Conservation (phyloP, 2,329 filamentous ascomycete species). For the Fusarium nematophilum region DNA sequence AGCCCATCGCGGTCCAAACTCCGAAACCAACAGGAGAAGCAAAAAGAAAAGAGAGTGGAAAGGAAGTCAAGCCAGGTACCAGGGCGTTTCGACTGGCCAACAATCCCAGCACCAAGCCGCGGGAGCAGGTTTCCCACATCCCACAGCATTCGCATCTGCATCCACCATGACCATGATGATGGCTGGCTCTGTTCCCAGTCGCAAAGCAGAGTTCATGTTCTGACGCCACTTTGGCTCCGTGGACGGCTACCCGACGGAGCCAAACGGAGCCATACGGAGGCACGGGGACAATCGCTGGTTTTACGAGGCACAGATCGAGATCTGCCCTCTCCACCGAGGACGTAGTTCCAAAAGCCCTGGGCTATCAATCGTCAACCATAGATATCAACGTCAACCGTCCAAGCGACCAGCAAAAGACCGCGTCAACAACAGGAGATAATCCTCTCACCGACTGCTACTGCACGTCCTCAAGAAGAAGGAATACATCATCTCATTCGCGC, state of each 20-base stretch:
- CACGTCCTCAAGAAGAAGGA: conserved; percentile 1
- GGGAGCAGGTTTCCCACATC: conserved; percentile 21
- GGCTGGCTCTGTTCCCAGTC: no score
- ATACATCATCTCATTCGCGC: neutral
- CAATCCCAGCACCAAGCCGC: conserved; percentile 32
- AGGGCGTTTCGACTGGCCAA: conserved; percentile 6
- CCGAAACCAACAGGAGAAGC: neutral
- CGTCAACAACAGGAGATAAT: conserved; percentile 12
- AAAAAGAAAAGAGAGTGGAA: no score
- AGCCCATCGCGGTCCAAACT: conserved; percentile 2
- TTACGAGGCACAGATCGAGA: conserved; percentile 32
- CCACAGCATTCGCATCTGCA: conserved; percentile 14
- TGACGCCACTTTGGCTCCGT: conserved; percentile 13
- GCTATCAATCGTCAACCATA: conserved; percentile 7
- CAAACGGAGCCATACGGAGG: conserved; percentile 12
- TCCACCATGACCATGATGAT: neutral
- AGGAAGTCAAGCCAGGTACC: conserved; percentile 1
- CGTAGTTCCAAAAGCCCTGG: conserved; percentile 15
- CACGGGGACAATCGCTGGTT: neutral
- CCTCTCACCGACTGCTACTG: no score
- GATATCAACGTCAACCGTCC: conserved; percentile 26
- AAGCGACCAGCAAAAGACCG: conserved; percentile 14
- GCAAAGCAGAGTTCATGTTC: neutral
- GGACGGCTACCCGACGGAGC: conserved; percentile 6
- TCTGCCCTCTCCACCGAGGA: conserved; percentile 23